Evolutionary conservation across 2,329 filamentous ascomycete genomes (phyloP).

Genomic region (Fusarium sp.): DNA sequence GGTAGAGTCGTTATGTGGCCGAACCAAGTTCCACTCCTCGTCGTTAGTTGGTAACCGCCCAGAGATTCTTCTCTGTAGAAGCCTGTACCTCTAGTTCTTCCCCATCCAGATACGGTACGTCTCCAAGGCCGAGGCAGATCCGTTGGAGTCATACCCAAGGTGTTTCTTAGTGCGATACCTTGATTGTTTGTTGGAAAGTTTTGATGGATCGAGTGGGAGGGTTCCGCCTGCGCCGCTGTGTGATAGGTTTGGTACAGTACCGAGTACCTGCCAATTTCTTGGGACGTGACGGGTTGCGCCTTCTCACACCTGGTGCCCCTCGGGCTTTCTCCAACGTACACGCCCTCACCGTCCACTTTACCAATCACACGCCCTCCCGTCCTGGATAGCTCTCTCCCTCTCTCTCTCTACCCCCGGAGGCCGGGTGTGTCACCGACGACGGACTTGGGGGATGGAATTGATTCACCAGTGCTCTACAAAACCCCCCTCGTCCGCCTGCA

Average conservation of each 20-base stretch:
- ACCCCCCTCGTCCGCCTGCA: slow-evolving; percentile 43
- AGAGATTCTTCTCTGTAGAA: slow-evolving; percentile 13
- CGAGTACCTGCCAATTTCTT: slow-evolving; percentile 24
- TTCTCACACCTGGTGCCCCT: slow-evolving; percentile 27
- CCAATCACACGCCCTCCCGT: slow-evolving; percentile 30
- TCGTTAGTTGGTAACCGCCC: slow-evolving; percentile 26
- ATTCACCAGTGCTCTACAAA: slow-evolving; percentile 40
- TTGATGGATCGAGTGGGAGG: slow-evolving; percentile 23
- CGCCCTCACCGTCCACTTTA: slow-evolving; percentile 28
- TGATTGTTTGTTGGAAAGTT: slow-evolving; percentile 20
- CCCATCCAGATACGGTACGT: slow-evolving; percentile 15
- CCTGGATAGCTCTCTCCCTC: slow-evolving; percentile 39
- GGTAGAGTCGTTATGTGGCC: slow-evolving; percentile 19
- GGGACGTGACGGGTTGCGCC: slow-evolving; percentile 31
- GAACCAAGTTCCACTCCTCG: slow-evolving; percentile 38
- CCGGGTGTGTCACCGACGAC: slow-evolving; percentile 45
- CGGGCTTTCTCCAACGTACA: slow-evolving; percentile 22
- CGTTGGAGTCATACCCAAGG: slow-evolving; percentile 34
- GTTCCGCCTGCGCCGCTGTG: slow-evolving; percentile 26
- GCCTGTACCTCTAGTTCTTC: slow-evolving; percentile 7
- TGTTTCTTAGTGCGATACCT: slow-evolving; percentile 24
- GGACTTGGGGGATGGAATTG: slow-evolving; percentile 26
- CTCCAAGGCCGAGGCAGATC: slow-evolving; percentile 36
- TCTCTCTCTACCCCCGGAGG: slow-evolving; percentile 28
- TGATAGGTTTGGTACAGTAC: slow-evolving; percentile 3